A percentile compares a stretch with the other conserved stretches of the same genome.
phyloP scores from a whole-genome alignment of 2,329 filamentous ascomycete genomes.

The Claviceps sp. region DNA sequence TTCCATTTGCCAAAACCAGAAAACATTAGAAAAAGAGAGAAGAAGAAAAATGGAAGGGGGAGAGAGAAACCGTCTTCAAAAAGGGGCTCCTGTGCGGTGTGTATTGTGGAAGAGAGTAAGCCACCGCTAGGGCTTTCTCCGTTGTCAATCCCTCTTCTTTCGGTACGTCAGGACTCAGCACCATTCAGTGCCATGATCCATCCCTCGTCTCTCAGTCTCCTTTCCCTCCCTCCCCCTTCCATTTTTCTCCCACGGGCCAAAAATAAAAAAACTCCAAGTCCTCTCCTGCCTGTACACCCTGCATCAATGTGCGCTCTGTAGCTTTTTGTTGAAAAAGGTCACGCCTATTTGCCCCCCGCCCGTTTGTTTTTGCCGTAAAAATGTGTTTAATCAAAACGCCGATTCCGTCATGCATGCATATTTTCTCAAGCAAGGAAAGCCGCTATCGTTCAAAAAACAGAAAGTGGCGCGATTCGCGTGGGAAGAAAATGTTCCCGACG shows the following conservation, averaged over 20 bases:
- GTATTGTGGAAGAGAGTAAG: too few species aligned
- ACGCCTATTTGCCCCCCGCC: constrained; percentile 11
- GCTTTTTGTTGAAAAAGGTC: constrained; percentile 30
- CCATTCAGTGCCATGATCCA: too few species aligned
- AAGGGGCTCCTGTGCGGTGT: too few species aligned
- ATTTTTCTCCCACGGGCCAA: neutral
- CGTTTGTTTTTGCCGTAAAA: constrained; percentile 7
- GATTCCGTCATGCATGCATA: constrained; percentile 3
- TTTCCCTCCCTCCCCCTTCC: neutral
- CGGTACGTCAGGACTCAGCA: too few species aligned
- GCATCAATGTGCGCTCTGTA: constrained; percentile 9
- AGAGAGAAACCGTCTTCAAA: too few species aligned
- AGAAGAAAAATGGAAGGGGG: neutral
- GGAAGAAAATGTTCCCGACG: neutral
- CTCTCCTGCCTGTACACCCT: neutral
- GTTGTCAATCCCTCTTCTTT: too few species aligned
- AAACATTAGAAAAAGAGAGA: constrained; percentile 12
- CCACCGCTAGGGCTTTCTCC: too few species aligned
- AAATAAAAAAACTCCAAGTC: neutral
- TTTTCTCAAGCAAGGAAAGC: constrained; percentile 7
- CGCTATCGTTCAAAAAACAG: constrained; percentile 8
- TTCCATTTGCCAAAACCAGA: constrained; percentile 9
- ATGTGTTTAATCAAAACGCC: constrained; percentile 4
- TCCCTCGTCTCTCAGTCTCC: too few species aligned
- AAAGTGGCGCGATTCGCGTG: neutral